A percentile compares a stretch with the other conserved stretches of the same genome.
Evolutionary conservation across 176 grass and related monocot genomes (phyloP).

Genomic region (Olyra latifolia): DNA sequence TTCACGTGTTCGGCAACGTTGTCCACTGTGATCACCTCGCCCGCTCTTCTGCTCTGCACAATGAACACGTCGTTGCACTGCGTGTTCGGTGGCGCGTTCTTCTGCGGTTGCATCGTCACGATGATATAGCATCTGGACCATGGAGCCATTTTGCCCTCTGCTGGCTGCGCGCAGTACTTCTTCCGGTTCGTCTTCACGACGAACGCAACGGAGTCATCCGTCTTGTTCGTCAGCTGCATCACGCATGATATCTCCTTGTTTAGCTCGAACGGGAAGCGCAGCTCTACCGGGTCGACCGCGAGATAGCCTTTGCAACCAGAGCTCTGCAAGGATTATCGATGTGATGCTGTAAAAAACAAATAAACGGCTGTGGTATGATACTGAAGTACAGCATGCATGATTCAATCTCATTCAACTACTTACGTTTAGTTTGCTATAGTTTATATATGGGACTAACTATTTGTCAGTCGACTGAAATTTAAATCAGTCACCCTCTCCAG

Average conservation of each 20-base stretch:
- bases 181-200: neutral
- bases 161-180: neutral
- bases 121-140: neutral
- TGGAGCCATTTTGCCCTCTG: neutral
- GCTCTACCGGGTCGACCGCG: neutral
- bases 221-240: neutral
- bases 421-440: too few species aligned
- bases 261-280: neutral
- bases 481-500: too few species aligned
- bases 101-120: neutral
- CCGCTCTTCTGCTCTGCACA: neutral
- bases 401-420: too few species aligned
- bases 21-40: neutral
- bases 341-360: neutral
- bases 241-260: neutral
- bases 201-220: neutral
- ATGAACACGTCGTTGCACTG: neutral
- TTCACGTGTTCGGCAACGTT: too few species aligned
- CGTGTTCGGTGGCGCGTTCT: neutral
- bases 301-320: neutral
- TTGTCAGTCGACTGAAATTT: too few species aligned
- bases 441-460: too few species aligned
- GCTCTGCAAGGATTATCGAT: neutral
- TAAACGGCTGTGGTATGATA: neutral
- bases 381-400: too few species aligned